Evolutionary conservation across 805 yeast species (phyloP).

Genomic region (Saturnispora serradocipensis): DNA sequence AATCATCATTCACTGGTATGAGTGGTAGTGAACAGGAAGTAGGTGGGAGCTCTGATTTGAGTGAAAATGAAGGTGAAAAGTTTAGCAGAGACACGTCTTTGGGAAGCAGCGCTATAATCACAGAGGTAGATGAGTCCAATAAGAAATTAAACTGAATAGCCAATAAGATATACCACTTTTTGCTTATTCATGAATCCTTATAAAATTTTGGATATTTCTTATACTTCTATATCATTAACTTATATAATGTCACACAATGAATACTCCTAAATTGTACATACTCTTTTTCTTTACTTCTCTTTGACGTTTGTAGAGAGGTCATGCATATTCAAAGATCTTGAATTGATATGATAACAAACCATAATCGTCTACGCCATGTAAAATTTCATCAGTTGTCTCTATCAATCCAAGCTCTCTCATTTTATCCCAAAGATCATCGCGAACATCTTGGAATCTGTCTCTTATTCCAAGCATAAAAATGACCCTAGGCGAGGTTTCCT

Average conservation of each 20-base stretch:
- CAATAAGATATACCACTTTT: background rate
- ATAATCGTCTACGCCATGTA: conserved; percentile 77
- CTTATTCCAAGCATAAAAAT: conserved; percentile 73
- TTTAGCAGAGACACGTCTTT: background rate
- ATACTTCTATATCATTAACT: background rate
- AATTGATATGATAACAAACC: conserved; percentile 59
- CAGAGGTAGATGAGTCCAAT: background rate
- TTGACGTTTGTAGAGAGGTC: background rate
- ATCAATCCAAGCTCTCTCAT: conserved; percentile 31
- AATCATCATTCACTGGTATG: background rate
- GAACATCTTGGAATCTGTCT: conserved; percentile 51
- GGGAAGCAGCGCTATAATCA: background rate
- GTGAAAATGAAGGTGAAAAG: conserved; percentile 1
- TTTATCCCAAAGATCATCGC: conserved; percentile 51
- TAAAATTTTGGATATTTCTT: background rate
- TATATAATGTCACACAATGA: background rate
- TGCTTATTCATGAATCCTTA: background rate
- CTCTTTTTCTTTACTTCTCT: background rate
- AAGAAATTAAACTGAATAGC: background rate
- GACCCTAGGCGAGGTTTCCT: conserved; percentile 33
- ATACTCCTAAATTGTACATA: background rate
- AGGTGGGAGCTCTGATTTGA: background rate
- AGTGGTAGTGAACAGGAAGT: background rate
- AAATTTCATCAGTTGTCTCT: conserved; percentile 33
- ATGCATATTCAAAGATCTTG: conserved; percentile 24